Conservation (phyloP, 169 alveolate species). For the Plasmodium fragile region DNA sequence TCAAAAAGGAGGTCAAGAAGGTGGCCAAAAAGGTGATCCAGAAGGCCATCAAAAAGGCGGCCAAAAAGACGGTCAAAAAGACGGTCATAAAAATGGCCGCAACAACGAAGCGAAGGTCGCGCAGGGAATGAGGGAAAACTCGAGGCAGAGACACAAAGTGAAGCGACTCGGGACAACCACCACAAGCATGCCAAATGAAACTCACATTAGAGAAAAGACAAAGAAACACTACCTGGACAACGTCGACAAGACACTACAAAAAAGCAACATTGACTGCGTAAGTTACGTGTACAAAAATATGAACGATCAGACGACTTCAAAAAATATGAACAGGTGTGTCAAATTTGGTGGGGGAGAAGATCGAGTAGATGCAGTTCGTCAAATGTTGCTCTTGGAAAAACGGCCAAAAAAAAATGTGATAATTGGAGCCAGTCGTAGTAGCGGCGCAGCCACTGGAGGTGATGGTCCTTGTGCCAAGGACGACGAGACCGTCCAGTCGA, state of each 20-base stretch:
- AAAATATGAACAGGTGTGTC: not conserved
- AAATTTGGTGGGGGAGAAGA: not conserved
- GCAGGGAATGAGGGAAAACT: not conserved
- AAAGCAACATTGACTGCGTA: conserved; percentile 30
- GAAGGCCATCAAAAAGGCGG: not conserved
- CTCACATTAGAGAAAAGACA: not conserved
- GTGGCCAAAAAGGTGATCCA: not conserved
- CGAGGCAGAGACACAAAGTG: not conserved
- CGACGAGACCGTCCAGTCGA: conserved; percentile 15
- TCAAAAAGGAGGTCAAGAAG: not conserved
- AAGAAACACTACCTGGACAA: conserved; percentile 9
- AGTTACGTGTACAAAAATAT: conserved; percentile 35
- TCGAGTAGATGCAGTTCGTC: not conserved
- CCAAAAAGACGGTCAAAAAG: not conserved
- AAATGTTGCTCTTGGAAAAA: conserved; percentile 19
- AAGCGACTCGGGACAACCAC: not conserved
- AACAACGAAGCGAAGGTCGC: not conserved
- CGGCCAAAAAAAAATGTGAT: conserved; percentile 4
- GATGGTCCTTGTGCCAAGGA: not conserved
- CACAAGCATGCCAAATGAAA: not conserved
- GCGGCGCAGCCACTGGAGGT: not conserved
- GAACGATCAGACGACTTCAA: not conserved
- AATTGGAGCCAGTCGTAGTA: not conserved
- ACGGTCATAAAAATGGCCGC: not conserved
- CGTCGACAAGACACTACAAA: conserved; percentile 34